A percentile compares a stretch with the other conserved stretches of the same genome.
phyloP scores from a whole-genome alignment of 2,329 filamentous ascomycete species.

The Cytospora schulzeri region DNA sequence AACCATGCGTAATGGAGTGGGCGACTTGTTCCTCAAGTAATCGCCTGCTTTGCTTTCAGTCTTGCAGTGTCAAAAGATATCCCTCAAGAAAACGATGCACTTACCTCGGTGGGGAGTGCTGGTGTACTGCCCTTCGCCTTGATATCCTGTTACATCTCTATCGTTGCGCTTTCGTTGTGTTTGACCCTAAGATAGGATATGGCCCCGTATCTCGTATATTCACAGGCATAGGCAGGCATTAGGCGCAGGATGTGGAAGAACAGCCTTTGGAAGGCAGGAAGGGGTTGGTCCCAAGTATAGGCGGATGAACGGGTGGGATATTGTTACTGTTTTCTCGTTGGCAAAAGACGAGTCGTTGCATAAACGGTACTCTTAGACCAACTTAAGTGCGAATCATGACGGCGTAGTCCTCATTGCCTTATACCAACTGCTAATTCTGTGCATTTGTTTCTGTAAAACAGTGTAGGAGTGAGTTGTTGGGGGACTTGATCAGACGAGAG shows the following conservation, averaged over 20 bases:
- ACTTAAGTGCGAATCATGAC: constrained; percentile 15
- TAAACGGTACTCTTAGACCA: constrained; percentile 27
- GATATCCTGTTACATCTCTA: not conserved
- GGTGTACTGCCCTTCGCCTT: not conserved
- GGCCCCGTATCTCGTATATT: constrained; percentile 9
- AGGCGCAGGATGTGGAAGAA: constrained; percentile 21
- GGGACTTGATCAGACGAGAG: too few relatives aligned
- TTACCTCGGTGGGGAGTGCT: not conserved
- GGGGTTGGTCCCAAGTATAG: constrained; percentile 18
- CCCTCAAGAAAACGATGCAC: not conserved
- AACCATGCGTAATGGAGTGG: constrained; percentile 59
- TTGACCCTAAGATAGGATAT: not conserved
- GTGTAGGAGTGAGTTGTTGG: too few relatives aligned
- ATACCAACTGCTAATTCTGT: too few relatives aligned
- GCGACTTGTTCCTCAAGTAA: constrained; percentile 61
- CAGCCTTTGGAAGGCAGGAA: constrained; percentile 10
- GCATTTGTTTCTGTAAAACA: too few relatives aligned
- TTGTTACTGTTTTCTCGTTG: constrained; percentile 11
- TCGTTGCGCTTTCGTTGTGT: not conserved
- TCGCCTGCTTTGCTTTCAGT: not conserved
- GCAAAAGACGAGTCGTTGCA: constrained; percentile 27
- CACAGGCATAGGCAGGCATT: constrained; percentile 23
- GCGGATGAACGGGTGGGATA: not conserved
- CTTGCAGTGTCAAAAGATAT: not conserved
- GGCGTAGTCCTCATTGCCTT: not conserved